Base-by-base conservation (phyloP, 139 green algal species). In the Microglena sp. region DNA sequence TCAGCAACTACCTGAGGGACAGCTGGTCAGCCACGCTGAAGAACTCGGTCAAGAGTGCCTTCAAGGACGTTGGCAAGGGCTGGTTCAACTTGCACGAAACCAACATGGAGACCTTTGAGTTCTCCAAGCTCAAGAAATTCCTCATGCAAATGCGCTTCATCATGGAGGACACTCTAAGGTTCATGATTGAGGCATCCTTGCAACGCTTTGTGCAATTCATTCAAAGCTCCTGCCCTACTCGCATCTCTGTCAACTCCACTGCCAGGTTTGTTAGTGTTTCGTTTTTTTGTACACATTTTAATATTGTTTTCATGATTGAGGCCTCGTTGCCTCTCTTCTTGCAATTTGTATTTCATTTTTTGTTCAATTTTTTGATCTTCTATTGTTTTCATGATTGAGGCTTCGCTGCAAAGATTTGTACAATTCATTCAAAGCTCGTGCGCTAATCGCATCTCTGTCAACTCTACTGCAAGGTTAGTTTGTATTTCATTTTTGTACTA, bases 1-100 rank as follows among this genome's bases (percentile, higher is more conserved):
- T n/a, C n/a, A n/a, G n/a, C n/a, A n/a, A n/a, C 31, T 65, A 65
- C 58, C 58, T 62, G 11, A 62, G 32, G 33, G 58, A 65, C 58
- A 65, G 33, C 22, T 65, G 58, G 58, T 53, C 22, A 4, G 28
- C 31, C 4, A 11, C 58, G 18, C 33, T 65, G 5, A 65, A 65
- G 58, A 22, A 33, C 5, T 22, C 31, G 22, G 32, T 65, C 71
- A 78, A 69, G 60, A 59, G 54, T n/a, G 71, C 67, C 1, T 79
- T 82, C 60, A 77, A 74, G 35, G 71, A 79, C 34, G 78, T 85
- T 36, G 81, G 87, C 68, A 94, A 94, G 77, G 87, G 87, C 53
- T 94, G 87, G 87, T 94, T 86, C 81, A 88, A 91, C 69, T 64
- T 92, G 54, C 58, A 83, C 27, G 86, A 92, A 73, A 68, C 57